phyloP scores from a whole-genome alignment of 2,329 filamentous ascomycete species.

The Diplodia seriata region DNA sequence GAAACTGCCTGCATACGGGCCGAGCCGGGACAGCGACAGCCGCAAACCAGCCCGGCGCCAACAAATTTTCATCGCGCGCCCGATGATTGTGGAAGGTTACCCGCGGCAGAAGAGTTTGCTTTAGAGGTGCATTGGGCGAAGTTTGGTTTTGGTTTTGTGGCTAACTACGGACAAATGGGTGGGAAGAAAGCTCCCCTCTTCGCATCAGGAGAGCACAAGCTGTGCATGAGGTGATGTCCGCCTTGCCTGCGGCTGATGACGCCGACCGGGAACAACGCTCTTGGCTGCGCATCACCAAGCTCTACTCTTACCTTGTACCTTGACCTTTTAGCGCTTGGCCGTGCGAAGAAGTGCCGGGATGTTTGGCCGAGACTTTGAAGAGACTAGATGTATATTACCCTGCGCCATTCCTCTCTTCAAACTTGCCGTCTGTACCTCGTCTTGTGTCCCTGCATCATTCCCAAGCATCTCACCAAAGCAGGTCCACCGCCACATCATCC shows the following conservation, averaged over 20 bases:
- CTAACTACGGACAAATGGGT: not conserved
- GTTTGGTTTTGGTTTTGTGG: not conserved
- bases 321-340: constrained; percentile 9
- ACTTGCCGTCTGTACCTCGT: not conserved
- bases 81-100: not conserved
- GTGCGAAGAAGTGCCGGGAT: constrained; percentile 14
- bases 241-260: constrained; percentile 14
- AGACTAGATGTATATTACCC: constrained; percentile 13
- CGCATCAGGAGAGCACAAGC: constrained; percentile 19
- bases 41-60: constrained; percentile 1
- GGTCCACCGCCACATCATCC: not conserved
- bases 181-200: not conserved
- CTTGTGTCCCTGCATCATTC: not conserved
- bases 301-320: constrained; percentile 6
- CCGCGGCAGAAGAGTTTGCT: not conserved
- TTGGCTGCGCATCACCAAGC: constrained; percentile 17
- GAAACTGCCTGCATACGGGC: constrained; percentile 16
- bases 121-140: constrained; percentile 10
- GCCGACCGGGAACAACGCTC: constrained; percentile 8
- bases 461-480: not conserved
- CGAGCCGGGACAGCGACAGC: constrained; percentile 28
- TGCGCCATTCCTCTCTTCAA: not conserved
- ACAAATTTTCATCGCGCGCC: constrained; percentile 9
- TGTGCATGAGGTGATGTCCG: constrained; percentile 23
- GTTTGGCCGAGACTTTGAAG: constrained; percentile 12